Evolutionary conservation across 257 asterid genomes (phyloP).

Genomic region (Rubia yunnanensis): DNA sequence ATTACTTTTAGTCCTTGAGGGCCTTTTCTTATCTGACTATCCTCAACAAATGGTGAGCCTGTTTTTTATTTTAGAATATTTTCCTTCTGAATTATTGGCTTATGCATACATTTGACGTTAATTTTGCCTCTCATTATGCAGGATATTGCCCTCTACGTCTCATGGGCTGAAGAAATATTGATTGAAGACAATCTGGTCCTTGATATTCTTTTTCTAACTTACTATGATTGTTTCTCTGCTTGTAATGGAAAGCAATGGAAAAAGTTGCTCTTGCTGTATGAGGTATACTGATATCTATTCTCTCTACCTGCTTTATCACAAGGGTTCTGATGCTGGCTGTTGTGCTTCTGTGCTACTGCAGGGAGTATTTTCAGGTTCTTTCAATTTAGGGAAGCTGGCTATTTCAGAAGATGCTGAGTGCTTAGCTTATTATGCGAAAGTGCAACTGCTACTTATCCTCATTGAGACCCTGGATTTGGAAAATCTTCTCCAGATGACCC

Average conservation of each 20-base stretch:
- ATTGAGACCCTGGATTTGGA: slow-evolving; percentile 85
- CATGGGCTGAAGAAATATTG: slow-evolving; percentile 93
- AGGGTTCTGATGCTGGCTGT: slow-evolving; percentile 7
- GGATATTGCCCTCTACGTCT: slow-evolving; percentile 67
- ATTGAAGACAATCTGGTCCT: slow-evolving; percentile 75
- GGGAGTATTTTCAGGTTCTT: slow-evolving; percentile 62
- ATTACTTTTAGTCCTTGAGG: slow-evolving; percentile 51
- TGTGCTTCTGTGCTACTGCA: slow-evolving; percentile 22
- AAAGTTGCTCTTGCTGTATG: slow-evolving; percentile 57
- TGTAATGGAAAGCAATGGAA: slow-evolving; percentile 76
- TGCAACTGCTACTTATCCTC: slow-evolving; percentile 74
- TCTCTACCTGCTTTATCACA: slow-evolving; percentile 1
- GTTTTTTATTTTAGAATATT: slow-evolving; percentile 1
- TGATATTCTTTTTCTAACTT: slow-evolving; percentile 73
- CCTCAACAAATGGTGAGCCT: slow-evolving; percentile 75
- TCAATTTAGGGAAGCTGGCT: slow-evolving; percentile 66
- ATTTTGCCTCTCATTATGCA: slow-evolving; percentile 22
- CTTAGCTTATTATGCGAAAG: slow-evolving; percentile 67
- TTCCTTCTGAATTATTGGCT: slow-evolving; percentile 12
- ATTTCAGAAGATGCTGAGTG: slow-evolving; percentile 63
- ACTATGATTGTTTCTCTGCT: slow-evolving; percentile 61
- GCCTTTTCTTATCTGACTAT: slow-evolving; percentile 54
- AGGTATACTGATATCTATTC: slow-evolving; percentile 42
- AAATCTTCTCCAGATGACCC: slow-evolving; percentile 83
- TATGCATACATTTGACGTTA: slow-evolving; percentile 1